Percentiles rank a stretch among this genome's conserved stretches.
Evolutionary conservation across 2,329 filamentous ascomycete species (phyloP).

Genomic region (Fusarium pseudoanthophilum): DNA sequence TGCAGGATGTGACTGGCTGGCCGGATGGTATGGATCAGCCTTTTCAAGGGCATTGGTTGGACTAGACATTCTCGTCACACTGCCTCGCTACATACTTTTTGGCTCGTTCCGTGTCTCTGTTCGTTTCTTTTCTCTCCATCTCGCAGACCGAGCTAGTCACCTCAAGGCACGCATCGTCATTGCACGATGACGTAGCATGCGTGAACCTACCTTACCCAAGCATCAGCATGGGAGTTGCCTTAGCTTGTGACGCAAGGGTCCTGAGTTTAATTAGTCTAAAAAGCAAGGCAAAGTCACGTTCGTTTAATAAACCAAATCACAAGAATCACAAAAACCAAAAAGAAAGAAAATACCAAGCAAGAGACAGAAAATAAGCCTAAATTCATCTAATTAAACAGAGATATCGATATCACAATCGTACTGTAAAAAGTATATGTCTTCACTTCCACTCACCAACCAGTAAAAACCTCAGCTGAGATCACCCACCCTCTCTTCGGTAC

Average conservation of each 20-base stretch:
- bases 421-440: conserved; percentile 44
- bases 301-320: background rate
- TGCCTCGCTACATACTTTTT: conserved; percentile 13
- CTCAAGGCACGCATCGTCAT: conserved; percentile 22
- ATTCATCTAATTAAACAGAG: conserved; percentile 5
- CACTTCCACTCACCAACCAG: conserved; percentile 20
- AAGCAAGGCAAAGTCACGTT: background rate
- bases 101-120: background rate
- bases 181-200: conserved; percentile 29
- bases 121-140: background rate
- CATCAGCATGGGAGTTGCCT: conserved; percentile 7
- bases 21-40: conserved; percentile 21
- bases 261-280: conserved; percentile 12
- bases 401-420: conserved; percentile 21
- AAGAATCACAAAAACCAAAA: background rate
- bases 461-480: conserved; percentile 20
- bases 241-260: conserved; percentile 27
- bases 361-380: background rate
- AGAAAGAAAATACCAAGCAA: background rate
- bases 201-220: background rate
- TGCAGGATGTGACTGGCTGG: background rate
- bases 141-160: conserved; percentile 1
- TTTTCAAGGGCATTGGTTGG: conserved; percentile 12
- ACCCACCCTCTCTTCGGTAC: conserved; percentile 21
- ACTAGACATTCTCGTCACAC: background rate